Evolutionary conservation across 2,329 filamentous ascomycete species (phyloP).

Genomic region (Atkinsonella hypoxylon): DNA sequence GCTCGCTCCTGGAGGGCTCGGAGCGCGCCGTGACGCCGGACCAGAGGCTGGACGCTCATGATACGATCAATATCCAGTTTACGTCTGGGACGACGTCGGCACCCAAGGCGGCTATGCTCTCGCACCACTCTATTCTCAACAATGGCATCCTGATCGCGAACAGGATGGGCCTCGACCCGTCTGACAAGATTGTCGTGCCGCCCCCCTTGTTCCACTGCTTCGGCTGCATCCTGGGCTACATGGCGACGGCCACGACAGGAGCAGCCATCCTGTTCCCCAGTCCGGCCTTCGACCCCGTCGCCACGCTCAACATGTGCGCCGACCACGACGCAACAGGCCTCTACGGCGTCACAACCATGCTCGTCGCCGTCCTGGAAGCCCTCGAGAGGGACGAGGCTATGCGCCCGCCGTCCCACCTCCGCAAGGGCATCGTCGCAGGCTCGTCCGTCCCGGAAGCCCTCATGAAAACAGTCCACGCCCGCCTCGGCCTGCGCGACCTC

Average conservation of each 20-base stretch:
- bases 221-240: constrained; percentile 83
- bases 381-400: constrained; percentile 34
- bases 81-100: constrained; percentile 87
- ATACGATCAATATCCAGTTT: constrained; percentile 92
- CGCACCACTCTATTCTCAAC: constrained; percentile 79
- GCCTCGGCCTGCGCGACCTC: constrained; percentile 65
- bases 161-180: constrained; percentile 66
- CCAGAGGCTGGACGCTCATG: constrained; percentile 40
- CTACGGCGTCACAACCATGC: constrained; percentile 93
- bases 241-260: constrained; percentile 78
- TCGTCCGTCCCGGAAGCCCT: constrained; percentile 72
- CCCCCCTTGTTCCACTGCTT: constrained; percentile 88
- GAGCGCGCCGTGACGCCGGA: constrained; percentile 28
- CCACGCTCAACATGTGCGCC: constrained; percentile 47
- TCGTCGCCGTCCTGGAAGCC: constrained; percentile 72
- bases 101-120: constrained; percentile 86
- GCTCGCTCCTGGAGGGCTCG: constrained; percentile 25
- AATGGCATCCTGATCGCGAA: constrained; percentile 78
- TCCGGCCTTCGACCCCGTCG: constrained; percentile 73
- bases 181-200: constrained; percentile 72
- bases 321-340: constrained; percentile 49
- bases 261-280: constrained; percentile 73
- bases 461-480: constrained; percentile 63
- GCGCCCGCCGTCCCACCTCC: constrained; percentile 30
- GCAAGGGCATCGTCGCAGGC: constrained; percentile 88